A percentile compares a stretch with the other conserved stretches of the same genome.
Conservation (phyloP, 2,329 filamentous ascomycete species). For the Fusarium austroafricanum region DNA sequence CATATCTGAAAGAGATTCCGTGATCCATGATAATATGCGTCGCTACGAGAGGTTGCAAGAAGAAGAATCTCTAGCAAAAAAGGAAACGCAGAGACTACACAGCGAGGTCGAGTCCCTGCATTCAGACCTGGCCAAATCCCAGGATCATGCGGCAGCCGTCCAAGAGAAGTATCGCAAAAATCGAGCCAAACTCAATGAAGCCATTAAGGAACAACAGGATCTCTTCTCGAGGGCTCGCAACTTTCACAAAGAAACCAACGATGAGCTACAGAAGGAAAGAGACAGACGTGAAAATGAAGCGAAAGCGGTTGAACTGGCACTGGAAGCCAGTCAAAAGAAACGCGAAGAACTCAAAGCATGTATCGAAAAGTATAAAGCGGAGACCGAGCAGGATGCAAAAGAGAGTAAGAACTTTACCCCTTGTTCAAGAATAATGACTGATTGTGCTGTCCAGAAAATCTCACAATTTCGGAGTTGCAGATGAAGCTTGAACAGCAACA, state of each 20-base stretch:
- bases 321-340: conserved; percentile 48
- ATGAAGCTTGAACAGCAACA: conserved; percentile 38
- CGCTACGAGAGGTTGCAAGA: conserved; percentile 45
- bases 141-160: conserved; percentile 32
- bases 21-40: conserved; percentile 41
- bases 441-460: conserved; percentile 39
- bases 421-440: neutral
- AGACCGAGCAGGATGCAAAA: conserved; percentile 37
- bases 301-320: conserved; percentile 43
- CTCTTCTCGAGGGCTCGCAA: conserved; percentile 53
- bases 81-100: conserved; percentile 44
- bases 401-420: conserved; percentile 39
- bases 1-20: conserved; percentile 38
- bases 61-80: conserved; percentile 39
- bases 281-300: conserved; percentile 38
- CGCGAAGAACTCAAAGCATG: conserved; percentile 49
- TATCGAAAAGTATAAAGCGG: conserved; percentile 44
- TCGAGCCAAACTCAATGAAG: conserved; percentile 57
- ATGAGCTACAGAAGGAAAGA: conserved; percentile 51
- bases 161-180: conserved; percentile 52
- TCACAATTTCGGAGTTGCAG: conserved; percentile 41
- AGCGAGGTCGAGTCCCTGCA: conserved; percentile 47
- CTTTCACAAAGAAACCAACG: conserved; percentile 50
- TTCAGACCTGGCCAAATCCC: conserved; percentile 41
- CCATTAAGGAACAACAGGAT: conserved; percentile 59